Conservation (phyloP, 129 eudicot genomes). For the Helianthus tuberosus region DNA sequence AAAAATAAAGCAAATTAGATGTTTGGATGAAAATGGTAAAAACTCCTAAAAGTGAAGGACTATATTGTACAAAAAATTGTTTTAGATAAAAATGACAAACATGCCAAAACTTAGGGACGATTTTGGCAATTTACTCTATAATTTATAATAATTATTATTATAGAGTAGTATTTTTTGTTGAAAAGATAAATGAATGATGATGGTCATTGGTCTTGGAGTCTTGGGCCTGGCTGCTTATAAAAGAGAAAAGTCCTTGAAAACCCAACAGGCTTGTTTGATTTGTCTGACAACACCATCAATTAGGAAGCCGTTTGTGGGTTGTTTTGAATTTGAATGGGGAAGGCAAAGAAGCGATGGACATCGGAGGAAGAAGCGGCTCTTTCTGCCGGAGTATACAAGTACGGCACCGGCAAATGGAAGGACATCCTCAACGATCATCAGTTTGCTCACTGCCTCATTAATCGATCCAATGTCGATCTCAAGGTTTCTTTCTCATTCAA, state of each 20-base stretch:
- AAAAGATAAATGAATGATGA: background rate
- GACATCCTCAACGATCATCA: background rate
- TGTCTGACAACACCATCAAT: too few relatives aligned
- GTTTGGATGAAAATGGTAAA: too few relatives aligned
- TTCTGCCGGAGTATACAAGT: background rate
- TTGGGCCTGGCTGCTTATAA: background rate
- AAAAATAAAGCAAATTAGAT: too few relatives aligned
- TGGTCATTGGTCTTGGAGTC: background rate
- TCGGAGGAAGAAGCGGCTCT: background rate
- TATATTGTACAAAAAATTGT: too few relatives aligned
- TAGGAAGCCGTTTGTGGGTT: too few relatives aligned
- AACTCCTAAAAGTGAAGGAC: too few relatives aligned
- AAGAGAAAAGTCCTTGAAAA: background rate
- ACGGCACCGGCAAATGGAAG: constrained; percentile 8
- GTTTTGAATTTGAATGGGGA: background rate
- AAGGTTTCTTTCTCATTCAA: constrained; percentile 4
- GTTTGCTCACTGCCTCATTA: background rate
- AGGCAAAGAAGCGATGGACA: background rate
- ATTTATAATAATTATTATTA: too few relatives aligned
- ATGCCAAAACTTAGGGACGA: too few relatives aligned
- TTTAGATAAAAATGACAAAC: too few relatives aligned
- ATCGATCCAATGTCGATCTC: constrained; percentile 6
- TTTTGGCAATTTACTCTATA: too few relatives aligned
- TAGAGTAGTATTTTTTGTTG: background rate
- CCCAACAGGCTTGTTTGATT: background rate